These are phyloP conservation scores for Calamus simplicifolius DNA, from an alignment of 176 grass and related monocot species.

Conservation along the genomic window DNA sequence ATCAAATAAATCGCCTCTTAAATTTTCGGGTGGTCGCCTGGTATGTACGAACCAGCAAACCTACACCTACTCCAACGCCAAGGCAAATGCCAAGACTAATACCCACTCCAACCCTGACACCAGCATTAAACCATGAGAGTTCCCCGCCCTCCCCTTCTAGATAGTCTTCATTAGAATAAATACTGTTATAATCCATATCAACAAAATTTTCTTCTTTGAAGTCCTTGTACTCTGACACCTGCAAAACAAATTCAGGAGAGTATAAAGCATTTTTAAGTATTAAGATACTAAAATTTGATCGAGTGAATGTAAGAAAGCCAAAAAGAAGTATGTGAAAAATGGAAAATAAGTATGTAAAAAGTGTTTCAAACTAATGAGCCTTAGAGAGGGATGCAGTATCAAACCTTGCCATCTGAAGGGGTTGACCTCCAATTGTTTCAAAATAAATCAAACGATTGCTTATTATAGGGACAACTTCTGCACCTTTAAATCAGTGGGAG, in stretches of 20 bases:
- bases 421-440: no score
- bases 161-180: slow-evolving; percentile 50
- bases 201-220: slow-evolving; percentile 36
- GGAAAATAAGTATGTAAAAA: no score
- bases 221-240: slow-evolving; percentile 56
- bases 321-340: no score
- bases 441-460: no score
- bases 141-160: slow-evolving; percentile 79
- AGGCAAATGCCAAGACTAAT: slow-evolving; percentile 89
- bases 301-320: no score
- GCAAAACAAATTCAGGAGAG: slow-evolving; percentile 21
- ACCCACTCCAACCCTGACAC: slow-evolving; percentile 77
- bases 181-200: slow-evolving; percentile 52
- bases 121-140: slow-evolving; percentile 95
- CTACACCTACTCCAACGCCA: slow-evolving; percentile 74
- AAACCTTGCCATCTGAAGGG: no score
- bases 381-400: no score
- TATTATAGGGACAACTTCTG: no score
- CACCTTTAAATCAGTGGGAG: no score
- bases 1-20: slow-evolving; percentile 56
- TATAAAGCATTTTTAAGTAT: slow-evolving; percentile 1
- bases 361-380: no score
- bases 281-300: no score
- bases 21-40: slow-evolving; percentile 68
- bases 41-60: slow-evolving; percentile 73